These are phyloP conservation scores for Pythium oligandrum DNA, from an alignment of 352 stramenopile genomes.

Conservation along the genomic window DNA sequence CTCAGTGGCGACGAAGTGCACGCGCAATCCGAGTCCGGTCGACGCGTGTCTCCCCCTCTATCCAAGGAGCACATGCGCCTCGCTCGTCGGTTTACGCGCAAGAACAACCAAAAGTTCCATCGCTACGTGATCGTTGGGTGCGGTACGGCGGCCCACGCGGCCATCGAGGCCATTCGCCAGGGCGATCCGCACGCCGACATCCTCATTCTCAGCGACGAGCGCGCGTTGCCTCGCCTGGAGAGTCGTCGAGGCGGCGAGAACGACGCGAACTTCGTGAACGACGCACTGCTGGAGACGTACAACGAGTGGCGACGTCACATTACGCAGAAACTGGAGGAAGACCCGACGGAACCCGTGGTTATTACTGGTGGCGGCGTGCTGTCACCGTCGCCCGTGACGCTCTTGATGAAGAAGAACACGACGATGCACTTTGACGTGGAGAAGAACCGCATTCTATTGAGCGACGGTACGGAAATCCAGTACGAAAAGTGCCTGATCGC, in stretches of 20 bases:
- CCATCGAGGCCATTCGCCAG: constrained; percentile 89
- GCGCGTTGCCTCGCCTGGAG: constrained; percentile 56
- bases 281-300: constrained; percentile 79
- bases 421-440: constrained; percentile 81
- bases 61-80: constrained; percentile 29
- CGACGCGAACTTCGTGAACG: constrained; percentile 23
- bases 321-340: constrained; percentile 70
- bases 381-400: constrained; percentile 42
- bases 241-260: constrained; percentile 9
- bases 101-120: constrained; percentile 75
- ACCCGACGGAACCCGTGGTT: constrained; percentile 24
- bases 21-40: too few relatives aligned
- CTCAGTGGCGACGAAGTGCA: too few relatives aligned
- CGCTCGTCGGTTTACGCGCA: constrained; percentile 55
- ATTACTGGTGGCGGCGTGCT: background rate
- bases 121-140: constrained; percentile 88
- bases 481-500: constrained; percentile 89
- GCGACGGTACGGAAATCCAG: constrained; percentile 70
- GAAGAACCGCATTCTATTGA: constrained; percentile 76
- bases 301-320: constrained; percentile 90
- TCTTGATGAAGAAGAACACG: constrained; percentile 70
- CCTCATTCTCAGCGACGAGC: constrained; percentile 84
- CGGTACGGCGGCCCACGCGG: constrained; percentile 84
- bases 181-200: constrained; percentile 75
- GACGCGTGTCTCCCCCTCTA: background rate